A percentile compares a stretch with the other conserved stretches of the same genome.
Conservation (phyloP, 2,329 filamentous ascomycete species). For the Blastomyces emzantsi region DNA sequence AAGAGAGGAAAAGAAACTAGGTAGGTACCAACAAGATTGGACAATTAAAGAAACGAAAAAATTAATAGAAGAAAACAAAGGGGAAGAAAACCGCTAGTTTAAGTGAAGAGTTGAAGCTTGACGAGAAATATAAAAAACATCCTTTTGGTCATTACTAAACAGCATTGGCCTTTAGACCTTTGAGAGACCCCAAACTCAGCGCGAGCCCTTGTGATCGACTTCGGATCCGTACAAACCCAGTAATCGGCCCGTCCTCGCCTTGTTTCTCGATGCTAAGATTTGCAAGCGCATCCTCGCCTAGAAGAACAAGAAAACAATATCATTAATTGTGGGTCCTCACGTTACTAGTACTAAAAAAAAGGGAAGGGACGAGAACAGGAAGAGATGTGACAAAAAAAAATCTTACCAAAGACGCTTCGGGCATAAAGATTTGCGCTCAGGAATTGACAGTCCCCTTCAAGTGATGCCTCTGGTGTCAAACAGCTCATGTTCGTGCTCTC, state of each 20-base stretch:
- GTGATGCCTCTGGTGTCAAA: conserved; percentile 86
- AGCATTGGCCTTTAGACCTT: conserved; percentile 71
- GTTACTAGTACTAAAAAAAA: neutral
- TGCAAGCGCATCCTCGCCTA: conserved; percentile 95
- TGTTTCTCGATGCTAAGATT: conserved; percentile 98
- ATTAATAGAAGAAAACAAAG: neutral
- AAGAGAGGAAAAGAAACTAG: neutral
- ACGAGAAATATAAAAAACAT: conserved; percentile 19
- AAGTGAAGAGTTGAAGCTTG: conserved; percentile 19
- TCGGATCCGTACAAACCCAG: conserved; percentile 94
- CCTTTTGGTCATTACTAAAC: conserved; percentile 29
- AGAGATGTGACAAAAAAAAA: conserved; percentile 20
- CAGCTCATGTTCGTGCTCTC: conserved; percentile 98
- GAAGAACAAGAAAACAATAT: conserved; percentile 5
- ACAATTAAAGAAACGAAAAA: conserved; percentile 6
- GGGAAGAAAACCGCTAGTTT: conserved; percentile 12
- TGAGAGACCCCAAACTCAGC: conserved; percentile 84
- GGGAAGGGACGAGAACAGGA: conserved; percentile 5
- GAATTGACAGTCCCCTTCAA: conserved; percentile 98
- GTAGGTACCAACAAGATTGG: conserved; percentile 10
- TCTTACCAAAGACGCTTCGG: conserved; percentile 92
- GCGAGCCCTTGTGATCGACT: conserved; percentile 94
- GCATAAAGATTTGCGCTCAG: conserved; percentile 95
- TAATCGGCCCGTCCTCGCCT: conserved; percentile 87
- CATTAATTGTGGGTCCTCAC: conserved; percentile 19